phyloP scores from a whole-genome alignment of 2,329 filamentous ascomycete species.

The Hysterium pulicare region DNA sequence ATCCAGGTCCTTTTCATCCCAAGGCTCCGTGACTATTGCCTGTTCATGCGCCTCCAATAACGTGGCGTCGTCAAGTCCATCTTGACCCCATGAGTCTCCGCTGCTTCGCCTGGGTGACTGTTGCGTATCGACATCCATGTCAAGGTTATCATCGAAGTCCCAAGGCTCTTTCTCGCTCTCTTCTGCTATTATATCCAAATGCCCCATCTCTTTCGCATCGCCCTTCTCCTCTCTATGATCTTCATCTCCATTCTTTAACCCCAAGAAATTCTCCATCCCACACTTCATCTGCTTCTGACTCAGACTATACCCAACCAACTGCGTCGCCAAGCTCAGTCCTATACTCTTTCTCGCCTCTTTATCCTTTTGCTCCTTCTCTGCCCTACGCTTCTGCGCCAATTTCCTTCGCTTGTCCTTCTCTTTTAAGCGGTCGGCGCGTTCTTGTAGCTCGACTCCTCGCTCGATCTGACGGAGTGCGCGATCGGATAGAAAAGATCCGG shows the following conservation, averaged over 20 bases:
- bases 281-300: constrained; percentile 36
- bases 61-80: constrained; percentile 32
- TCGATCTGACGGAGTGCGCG: constrained; percentile 28
- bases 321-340: constrained; percentile 37
- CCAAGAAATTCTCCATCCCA: constrained; percentile 37
- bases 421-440: constrained; percentile 29
- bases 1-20: constrained; percentile 23
- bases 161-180: constrained; percentile 30
- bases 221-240: constrained; percentile 12
- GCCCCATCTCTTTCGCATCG: constrained; percentile 16
- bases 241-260: constrained; percentile 15
- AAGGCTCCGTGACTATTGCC: constrained; percentile 1
- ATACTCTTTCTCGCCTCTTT: constrained; percentile 21
- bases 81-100: constrained; percentile 20
- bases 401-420: constrained; percentile 30
- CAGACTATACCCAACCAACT: constrained; percentile 37
- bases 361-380: constrained; percentile 31
- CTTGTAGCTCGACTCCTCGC: constrained; percentile 27
- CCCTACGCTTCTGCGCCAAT: constrained; percentile 27
- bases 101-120: neutral
- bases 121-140: constrained; percentile 9
- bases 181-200: constrained; percentile 20
- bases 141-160: constrained; percentile 17
- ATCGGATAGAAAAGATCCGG: constrained; percentile 22
- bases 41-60: constrained; percentile 26